A percentile compares a stretch with the other conserved stretches of the same genome.
These are phyloP conservation scores for Lipomyces mesembrius DNA, from an alignment of 805 yeast genomes.

Conservation along the genomic window DNA sequence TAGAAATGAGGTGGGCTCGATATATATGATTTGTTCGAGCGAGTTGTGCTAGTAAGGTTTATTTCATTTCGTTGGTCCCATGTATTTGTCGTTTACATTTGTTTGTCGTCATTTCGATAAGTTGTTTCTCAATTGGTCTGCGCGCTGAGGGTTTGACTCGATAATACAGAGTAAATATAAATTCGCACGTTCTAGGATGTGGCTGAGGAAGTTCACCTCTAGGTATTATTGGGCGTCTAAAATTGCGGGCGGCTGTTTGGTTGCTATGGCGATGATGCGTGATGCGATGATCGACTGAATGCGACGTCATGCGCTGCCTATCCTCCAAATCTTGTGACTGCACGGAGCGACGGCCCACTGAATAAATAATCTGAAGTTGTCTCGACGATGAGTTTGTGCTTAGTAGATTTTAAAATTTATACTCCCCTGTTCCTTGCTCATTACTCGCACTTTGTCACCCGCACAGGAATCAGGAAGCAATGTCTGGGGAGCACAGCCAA, in stretches of 20 bases:
- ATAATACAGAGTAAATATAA: not conserved
- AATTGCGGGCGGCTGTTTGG: not conserved
- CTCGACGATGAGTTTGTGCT: not conserved
- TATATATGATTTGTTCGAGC: not conserved
- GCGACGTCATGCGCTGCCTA: no score
- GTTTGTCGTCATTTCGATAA: not conserved
- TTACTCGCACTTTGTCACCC: not conserved
- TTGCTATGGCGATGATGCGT: not conserved
- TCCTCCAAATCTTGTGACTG: no score
- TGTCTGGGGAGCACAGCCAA: slow-evolving; percentile 5
- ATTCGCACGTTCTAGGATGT: not conserved
- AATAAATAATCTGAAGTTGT: no score
- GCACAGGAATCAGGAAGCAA: not conserved
- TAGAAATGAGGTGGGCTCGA: not conserved
- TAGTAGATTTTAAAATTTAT: not conserved
- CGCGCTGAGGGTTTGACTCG: not conserved
- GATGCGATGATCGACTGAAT: no score
- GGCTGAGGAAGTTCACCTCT: no score
- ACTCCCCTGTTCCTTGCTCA: not conserved
- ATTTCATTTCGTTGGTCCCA: not conserved
- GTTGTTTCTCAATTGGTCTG: not conserved
- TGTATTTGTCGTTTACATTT: not conserved
- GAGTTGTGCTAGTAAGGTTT: not conserved
- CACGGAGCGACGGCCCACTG: no score
- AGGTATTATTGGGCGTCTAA: no score